Evolutionary conservation across 306 rosid species (phyloP).

Genomic region (Prunus campanulata): DNA sequence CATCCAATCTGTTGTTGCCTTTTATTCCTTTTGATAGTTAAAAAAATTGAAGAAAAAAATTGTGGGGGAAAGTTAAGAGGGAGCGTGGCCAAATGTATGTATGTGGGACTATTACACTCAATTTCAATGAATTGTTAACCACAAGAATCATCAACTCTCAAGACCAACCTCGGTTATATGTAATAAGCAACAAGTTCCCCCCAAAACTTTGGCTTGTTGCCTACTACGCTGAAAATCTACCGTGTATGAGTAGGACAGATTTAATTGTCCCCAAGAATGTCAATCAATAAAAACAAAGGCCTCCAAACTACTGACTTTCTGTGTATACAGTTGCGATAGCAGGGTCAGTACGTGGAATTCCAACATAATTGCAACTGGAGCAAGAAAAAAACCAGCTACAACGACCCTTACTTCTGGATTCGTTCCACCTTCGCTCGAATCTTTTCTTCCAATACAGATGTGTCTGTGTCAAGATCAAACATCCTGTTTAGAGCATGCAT

Average conservation of each 20-base stretch:
- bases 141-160: neutral
- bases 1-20: neutral
- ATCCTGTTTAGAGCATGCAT: slow-evolving; percentile 88
- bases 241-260: neutral
- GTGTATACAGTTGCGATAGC: neutral
- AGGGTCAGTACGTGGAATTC: neutral
- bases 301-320: neutral
- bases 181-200: neutral
- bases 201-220: neutral
- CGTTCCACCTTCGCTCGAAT: slow-evolving; percentile 62
- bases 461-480: slow-evolving; percentile 82
- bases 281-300: neutral
- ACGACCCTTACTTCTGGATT: slow-evolving; percentile 35
- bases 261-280: neutral
- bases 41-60: no score
- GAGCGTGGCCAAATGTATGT: neutral
- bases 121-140: neutral
- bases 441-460: slow-evolving; percentile 68
- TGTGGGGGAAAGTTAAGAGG: no score
- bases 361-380: slow-evolving; percentile 1
- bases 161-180: neutral
- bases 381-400: slow-evolving; percentile 17
- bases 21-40: neutral
- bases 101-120: no score
- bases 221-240: neutral